A percentile compares a stretch with the other conserved stretches of the same genome.
phyloP scores from a whole-genome alignment of 148 eudicot species.

The Rhododendron simsii region DNA sequence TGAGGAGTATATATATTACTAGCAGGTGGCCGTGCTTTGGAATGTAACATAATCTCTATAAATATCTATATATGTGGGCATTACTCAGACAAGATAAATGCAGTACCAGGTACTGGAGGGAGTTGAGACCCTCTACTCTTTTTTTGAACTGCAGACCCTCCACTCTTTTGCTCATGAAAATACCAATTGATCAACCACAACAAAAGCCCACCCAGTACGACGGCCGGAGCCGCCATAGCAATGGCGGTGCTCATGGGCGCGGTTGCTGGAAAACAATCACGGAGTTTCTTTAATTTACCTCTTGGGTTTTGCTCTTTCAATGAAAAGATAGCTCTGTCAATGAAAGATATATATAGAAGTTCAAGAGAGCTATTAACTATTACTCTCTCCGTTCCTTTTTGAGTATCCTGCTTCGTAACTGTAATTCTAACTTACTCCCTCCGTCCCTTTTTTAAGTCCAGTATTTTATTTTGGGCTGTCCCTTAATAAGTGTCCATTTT shows the following conservation, averaged over 20 bases:
- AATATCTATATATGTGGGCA: neutral
- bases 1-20: too few relatives aligned
- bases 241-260: constrained; percentile 15
- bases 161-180: constrained; percentile 13
- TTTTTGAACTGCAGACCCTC: constrained; percentile 10
- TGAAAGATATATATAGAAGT: too few relatives aligned
- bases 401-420: too few relatives aligned
- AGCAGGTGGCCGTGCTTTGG: too few relatives aligned
- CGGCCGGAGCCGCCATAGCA: constrained; percentile 33
- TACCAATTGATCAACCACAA: constrained; percentile 27
- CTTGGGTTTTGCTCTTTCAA: neutral
- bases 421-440: too few relatives aligned
- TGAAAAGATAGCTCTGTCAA: too few relatives aligned
- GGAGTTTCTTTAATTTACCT: neutral
- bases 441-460: too few relatives aligned
- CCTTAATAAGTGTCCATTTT: too few relatives aligned
- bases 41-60: neutral
- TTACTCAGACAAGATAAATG: neutral
- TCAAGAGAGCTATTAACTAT: neutral
- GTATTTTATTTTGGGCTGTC: too few relatives aligned
- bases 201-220: constrained; percentile 44
- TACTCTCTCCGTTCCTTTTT: too few relatives aligned
- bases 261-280: constrained; percentile 5
- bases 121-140: constrained; percentile 3
- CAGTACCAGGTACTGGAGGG: constrained; percentile 50